Conservation (phyloP, 2,329 filamentous ascomycete genomes). For the Ophiosphaerella narmari region DNA sequence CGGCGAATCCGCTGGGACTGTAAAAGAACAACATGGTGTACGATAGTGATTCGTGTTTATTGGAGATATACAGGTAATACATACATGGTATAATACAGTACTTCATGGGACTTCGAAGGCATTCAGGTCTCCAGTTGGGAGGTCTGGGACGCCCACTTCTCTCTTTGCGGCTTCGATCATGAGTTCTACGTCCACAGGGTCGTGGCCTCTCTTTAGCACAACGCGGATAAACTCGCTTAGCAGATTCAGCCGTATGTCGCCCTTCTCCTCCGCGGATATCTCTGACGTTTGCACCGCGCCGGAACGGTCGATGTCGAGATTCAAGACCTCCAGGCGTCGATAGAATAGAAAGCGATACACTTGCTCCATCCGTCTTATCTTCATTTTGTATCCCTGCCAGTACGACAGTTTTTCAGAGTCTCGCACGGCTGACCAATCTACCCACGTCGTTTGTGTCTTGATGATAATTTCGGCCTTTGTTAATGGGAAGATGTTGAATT, state of each 20-base stretch:
- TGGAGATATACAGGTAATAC: constrained; percentile 5
- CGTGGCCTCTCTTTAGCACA: constrained; percentile 26
- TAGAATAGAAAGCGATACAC: constrained; percentile 27
- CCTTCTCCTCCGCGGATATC: constrained; percentile 26
- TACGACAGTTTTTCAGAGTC: constrained; percentile 3
- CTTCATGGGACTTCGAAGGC: constrained; percentile 25
- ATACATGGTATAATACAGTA: background rate
- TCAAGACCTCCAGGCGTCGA: constrained; percentile 22
- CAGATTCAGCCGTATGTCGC: constrained; percentile 30
- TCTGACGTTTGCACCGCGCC: constrained; percentile 2
- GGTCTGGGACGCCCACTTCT: constrained; percentile 28
- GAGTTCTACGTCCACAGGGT: constrained; percentile 30
- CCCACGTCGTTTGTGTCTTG: constrained; percentile 35
- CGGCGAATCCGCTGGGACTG: constrained; percentile 50
- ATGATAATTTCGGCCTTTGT: constrained; percentile 25
- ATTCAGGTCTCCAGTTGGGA: constrained; percentile 39
- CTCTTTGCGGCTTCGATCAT: constrained; percentile 35
- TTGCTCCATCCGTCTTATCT: constrained; percentile 13
- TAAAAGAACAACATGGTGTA: constrained; percentile 14
- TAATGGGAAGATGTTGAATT: constrained; percentile 34
- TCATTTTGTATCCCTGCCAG: constrained; percentile 14
- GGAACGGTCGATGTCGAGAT: constrained; percentile 8
- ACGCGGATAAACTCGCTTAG: constrained; percentile 41
- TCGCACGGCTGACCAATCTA: constrained; percentile 10
- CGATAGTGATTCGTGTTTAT: background rate